Evolutionary conservation across 805 yeast genomes (phyloP), one percentile per base, ranked within the genome.

Genomic region (Starmerella apicola): DNA sequence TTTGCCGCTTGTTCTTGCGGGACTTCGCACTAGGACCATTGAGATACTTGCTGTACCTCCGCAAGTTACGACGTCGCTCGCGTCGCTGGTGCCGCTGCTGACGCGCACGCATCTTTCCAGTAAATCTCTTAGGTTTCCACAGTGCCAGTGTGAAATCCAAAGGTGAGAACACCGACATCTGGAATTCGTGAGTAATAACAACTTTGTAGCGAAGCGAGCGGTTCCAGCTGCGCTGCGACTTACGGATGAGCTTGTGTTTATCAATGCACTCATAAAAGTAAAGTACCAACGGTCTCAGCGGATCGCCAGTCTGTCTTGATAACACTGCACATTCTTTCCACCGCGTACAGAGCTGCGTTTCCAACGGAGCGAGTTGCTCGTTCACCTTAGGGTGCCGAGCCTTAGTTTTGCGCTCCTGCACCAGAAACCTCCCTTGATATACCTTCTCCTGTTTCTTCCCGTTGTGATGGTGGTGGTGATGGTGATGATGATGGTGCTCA

Each of bases 301-400:
- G 35, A 42, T 66, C 60, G 13, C 72, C 76, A 0, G 81, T 74
- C n/a, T 72, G 68, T 43, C 88, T 63, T 1, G 79, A 76, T 2
- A 81, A 83, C 2, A 81, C 78, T 21, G 74, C 62, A 53, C 76
- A 82, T 54, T 86, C 95, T 44, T 69, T 73, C 91, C 95, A 84
- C 35, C 84, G 61, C 42, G 81, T 86, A 8, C 66, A 45, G 1
- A 81, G 67, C 38, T 78, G 60, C 0, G 81, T 65, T 30, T 72
- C 37, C 23, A 34, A 22, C 3, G 49, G 42, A 12, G 57, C 10
- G 66, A 53, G 24, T 51, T 53, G 10, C 46, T 54, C 22, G 47
- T 51, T 75, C 7, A 37, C 32, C 15, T n/a, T 15, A 12, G 47
- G 42, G 12, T 20, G 19, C 22, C 31, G 26, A 5, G 33, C 4